Conservation (phyloP, 306 rosid genomes). For the Trifolium fragiferum region DNA sequence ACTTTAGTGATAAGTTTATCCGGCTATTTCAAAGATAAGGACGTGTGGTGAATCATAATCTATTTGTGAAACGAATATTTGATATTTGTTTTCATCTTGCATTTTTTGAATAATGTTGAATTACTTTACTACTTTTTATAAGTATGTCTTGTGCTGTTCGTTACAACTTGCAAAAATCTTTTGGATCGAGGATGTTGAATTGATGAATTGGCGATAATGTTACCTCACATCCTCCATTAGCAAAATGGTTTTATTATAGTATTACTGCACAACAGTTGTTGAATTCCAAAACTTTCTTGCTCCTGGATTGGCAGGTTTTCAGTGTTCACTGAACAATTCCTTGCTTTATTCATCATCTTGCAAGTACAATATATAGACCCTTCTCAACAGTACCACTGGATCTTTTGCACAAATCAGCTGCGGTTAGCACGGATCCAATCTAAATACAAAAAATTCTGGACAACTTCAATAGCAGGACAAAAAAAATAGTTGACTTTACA, state of each 20-base stretch:
- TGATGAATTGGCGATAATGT: constrained; percentile 3
- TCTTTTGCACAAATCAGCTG: too few species aligned
- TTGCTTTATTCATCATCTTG: too few species aligned
- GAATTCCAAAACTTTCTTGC: background rate
- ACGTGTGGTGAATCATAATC: constrained; percentile 40
- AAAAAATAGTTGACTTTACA: too few species aligned
- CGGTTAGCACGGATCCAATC: too few species aligned
- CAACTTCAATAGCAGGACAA: too few species aligned
- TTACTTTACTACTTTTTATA: constrained; percentile 22
- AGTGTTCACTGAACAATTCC: too few species aligned
- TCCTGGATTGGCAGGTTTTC: background rate
- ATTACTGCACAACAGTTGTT: background rate
- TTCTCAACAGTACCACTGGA: too few species aligned
- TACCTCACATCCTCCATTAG: background rate
- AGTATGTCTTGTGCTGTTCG: constrained; percentile 24
- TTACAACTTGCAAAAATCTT: constrained; percentile 40
- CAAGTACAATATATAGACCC: too few species aligned
- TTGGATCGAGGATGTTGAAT: constrained; percentile 20
- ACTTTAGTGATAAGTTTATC: constrained; percentile 24
- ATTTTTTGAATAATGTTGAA: constrained; percentile 9
- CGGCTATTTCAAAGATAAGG: constrained; percentile 28
- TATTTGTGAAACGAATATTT: constrained; percentile 31
- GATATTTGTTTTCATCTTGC: constrained; percentile 33
- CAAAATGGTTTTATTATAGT: background rate
- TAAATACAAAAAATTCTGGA: too few species aligned